Evolutionary conservation across 495 filamentous ascomycete genomes (phyloP).

Genomic region (Arthonia radiata): DNA sequence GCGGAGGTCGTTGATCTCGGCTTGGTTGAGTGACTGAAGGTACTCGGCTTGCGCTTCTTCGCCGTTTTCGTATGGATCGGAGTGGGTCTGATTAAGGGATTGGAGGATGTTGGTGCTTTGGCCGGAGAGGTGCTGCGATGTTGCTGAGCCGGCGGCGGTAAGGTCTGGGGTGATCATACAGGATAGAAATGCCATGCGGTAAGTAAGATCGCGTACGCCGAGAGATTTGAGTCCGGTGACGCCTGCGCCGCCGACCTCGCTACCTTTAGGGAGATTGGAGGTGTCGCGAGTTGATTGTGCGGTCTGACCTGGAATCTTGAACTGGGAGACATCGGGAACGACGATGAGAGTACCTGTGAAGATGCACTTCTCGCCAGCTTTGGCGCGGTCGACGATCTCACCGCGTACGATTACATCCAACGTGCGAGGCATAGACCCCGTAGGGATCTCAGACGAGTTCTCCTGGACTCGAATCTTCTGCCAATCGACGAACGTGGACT

Average conservation of each 20-base stretch:
- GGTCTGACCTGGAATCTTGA: slow-evolving; percentile 50
- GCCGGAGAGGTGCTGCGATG: slow-evolving; percentile 38
- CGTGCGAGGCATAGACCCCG: slow-evolving; percentile 92
- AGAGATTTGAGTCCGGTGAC: slow-evolving; percentile 76
- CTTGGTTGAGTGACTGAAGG: slow-evolving; percentile 51
- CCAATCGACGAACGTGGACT: slow-evolving; percentile 97
- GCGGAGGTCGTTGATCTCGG: slow-evolving; percentile 78
- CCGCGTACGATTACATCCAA: slow-evolving; percentile 96
- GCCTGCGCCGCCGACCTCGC: slow-evolving; percentile 58
- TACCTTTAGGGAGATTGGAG: slow-evolving; percentile 39
- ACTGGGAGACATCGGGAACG: slow-evolving; percentile 86
- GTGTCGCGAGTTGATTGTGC: slow-evolving; percentile 74
- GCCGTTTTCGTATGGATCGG: slow-evolving; percentile 39
- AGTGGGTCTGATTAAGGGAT: slow-evolving; percentile 45
- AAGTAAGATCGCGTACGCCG: slow-evolving; percentile 86
- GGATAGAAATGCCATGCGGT: slow-evolving; percentile 86
- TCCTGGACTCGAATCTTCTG: slow-evolving; percentile 95
- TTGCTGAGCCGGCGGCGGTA: slow-evolving; percentile 38
- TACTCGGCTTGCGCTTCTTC: slow-evolving; percentile 77
- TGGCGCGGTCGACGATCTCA: slow-evolving; percentile 90
- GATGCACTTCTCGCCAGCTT: slow-evolving; percentile 92
- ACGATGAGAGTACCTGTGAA: slow-evolving; percentile 94
- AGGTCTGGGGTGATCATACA: slow-evolving; percentile 93
- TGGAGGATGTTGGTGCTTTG: slow-evolving; percentile 59
- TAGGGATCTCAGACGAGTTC: slow-evolving; percentile 93